phyloP scores from a whole-genome alignment of 192 early-diverging fungal species.

The Backusella westeae region DNA sequence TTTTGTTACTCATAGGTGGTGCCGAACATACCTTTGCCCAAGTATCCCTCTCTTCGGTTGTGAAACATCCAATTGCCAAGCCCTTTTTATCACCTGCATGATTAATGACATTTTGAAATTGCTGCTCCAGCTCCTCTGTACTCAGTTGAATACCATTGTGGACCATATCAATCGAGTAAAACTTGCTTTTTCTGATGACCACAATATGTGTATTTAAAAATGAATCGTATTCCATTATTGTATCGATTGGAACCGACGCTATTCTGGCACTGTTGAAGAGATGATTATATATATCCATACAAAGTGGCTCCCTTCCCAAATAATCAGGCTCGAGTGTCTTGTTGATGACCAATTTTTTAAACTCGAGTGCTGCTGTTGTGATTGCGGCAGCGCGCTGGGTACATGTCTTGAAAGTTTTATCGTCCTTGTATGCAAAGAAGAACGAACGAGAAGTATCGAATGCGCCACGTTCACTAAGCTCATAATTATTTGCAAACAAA shows the following conservation, averaged over 20 bases:
- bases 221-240: constrained; percentile 70
- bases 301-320: constrained; percentile 72
- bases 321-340: constrained; percentile 79
- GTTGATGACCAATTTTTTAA: constrained; percentile 71
- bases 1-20: background rate
- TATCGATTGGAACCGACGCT: constrained; percentile 81
- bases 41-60: constrained; percentile 88
- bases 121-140: constrained; percentile 78
- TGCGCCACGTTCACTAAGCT: constrained; percentile 91
- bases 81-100: constrained; percentile 64
- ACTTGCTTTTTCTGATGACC: constrained; percentile 88
- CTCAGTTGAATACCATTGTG: constrained; percentile 77
- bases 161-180: constrained; percentile 73
- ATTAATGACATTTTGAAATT: constrained; percentile 66
- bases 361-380: constrained; percentile 83
- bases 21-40: constrained; percentile 67
- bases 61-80: constrained; percentile 81
- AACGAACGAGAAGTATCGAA: constrained; percentile 90
- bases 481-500: constrained; percentile 95
- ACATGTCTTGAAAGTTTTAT: constrained; percentile 62
- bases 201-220: constrained; percentile 75
- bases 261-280: constrained; percentile 96
- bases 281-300: constrained; percentile 88
- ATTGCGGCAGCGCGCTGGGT: constrained; percentile 85
- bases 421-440: constrained; percentile 93